Base-by-base conservation (phyloP, 257 asterid genomes). In the Lycium barbarum region DNA sequence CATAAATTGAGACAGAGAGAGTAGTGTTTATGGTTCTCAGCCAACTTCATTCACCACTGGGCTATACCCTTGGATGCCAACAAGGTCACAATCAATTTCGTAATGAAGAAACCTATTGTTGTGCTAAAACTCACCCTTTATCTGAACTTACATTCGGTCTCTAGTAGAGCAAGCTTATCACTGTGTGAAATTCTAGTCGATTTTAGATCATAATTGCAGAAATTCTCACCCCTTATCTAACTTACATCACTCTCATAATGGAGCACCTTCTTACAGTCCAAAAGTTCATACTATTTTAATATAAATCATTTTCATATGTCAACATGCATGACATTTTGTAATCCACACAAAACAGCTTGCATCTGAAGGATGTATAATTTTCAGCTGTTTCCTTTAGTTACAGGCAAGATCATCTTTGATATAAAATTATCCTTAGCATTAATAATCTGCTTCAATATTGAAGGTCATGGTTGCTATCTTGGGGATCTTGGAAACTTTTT, bases 61-160 rank as follows among this genome's bases (percentile, higher is more conserved):
- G 9, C 8, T 18, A 61, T 61, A 61, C 36, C 67, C 35, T 61
- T 61, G 67, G 36, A 6, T 61, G 35, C 70, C 15, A 33, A 12
- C 79, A 71, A 71, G 79, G 79, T 43, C 57, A 55, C 17, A 5
- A 71, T 71, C 79, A 71, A 71, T 43, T 71, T 11, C 54, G 54
- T 68, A 15, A 68, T 38, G 78, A 53, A 43, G 53, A 71, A 18
- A 71, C 79, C 18, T 71, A 70, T 71, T 71, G 15, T 3, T 71
- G 17, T 18, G 54, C 11, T 45, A 71, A 59, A 71, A 40, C 79
- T 70, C 14, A 70, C 8, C 54, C 17, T 8, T 43, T 40, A 40
- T 14, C 54, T 70, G 54, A 40, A 17, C 54, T 70, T 70, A 17
- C 33, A 38, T 70, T 70, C 54, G 40, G 17, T 38, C 8, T 40